Conservation (phyloP, 2,329 filamentous ascomycete species). For the Microcyclosporella mali region DNA sequence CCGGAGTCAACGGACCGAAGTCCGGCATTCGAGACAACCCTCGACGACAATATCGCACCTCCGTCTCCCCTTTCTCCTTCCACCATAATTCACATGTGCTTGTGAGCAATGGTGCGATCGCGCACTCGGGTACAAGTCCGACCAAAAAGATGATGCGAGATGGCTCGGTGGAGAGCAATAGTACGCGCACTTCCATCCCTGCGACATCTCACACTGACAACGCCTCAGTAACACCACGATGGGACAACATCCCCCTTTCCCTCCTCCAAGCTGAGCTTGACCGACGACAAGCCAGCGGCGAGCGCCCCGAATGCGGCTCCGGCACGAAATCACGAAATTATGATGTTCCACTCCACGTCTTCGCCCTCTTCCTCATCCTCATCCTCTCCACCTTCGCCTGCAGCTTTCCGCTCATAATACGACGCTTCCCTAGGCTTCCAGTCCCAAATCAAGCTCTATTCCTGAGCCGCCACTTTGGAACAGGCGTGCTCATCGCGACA, state of each 20-base stretch:
- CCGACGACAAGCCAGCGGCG: conserved; percentile 41
- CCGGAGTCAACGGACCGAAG: too few relatives aligned
- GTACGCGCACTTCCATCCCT: background rate
- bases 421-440: conserved; percentile 54
- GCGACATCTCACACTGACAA: conserved; percentile 9
- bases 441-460: conserved; percentile 56
- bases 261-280: conserved; percentile 46
- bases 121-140: background rate
- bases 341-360: conserved; percentile 52
- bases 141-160: conserved; percentile 15
- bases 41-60: too few relatives aligned
- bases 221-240: conserved; percentile 21
- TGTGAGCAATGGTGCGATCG: background rate
- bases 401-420: conserved; percentile 55
- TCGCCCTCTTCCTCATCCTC: conserved; percentile 54
- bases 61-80: too few relatives aligned
- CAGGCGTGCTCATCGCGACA: conserved; percentile 52
- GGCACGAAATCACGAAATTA: conserved; percentile 43
- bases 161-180: conserved; percentile 11
- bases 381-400: conserved; percentile 52
- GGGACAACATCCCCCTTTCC: conserved; percentile 37
- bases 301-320: conserved; percentile 50
- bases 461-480: conserved; percentile 54
- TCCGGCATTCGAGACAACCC: too few relatives aligned
- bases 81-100: too few relatives aligned